Conservation (phyloP, 2,329 filamentous ascomycete genomes). For the Trichophyton verrucosum region DNA sequence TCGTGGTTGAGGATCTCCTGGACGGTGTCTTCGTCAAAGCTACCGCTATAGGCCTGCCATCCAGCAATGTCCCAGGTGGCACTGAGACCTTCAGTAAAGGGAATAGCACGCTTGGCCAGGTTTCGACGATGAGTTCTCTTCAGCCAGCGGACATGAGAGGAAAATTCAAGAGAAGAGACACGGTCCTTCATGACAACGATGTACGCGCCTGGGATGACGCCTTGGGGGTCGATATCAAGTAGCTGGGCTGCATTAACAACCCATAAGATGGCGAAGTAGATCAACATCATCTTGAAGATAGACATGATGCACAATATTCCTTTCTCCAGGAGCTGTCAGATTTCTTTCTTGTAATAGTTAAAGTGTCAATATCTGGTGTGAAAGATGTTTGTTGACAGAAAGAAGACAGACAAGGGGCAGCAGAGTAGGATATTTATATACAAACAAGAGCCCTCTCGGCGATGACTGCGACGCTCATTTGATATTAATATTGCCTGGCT, state of each 20-base stretch:
- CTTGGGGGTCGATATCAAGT: conserved; percentile 2
- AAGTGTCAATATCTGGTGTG: background rate
- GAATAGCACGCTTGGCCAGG: conserved; percentile 8
- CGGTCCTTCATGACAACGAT: conserved; percentile 13
- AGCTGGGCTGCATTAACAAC: conserved; percentile 10
- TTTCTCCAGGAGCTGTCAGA: background rate
- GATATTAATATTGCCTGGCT: too few species aligned
- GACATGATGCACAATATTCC: conserved; percentile 8
- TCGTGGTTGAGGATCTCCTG: conserved; percentile 7
- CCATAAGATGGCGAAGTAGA: conserved; percentile 11
- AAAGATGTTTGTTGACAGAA: background rate
- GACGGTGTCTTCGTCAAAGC: conserved; percentile 12
- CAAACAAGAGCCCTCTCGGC: background rate
- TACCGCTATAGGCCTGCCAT: conserved; percentile 11
- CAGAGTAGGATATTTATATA: background rate
- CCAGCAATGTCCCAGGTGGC: conserved; percentile 7
- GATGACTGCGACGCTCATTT: too few species aligned
- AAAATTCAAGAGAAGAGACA: conserved; percentile 10
- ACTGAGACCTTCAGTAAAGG: conserved; percentile 8
- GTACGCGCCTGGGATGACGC: conserved; percentile 8
- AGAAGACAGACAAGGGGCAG: background rate
- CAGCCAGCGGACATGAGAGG: conserved; percentile 11
- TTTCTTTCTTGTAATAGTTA: background rate
- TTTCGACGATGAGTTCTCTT: conserved; percentile 7
- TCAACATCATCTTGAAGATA: conserved; percentile 8